Conservation (phyloP, 441 rosid species). For the Erysimum cheiri region DNA sequence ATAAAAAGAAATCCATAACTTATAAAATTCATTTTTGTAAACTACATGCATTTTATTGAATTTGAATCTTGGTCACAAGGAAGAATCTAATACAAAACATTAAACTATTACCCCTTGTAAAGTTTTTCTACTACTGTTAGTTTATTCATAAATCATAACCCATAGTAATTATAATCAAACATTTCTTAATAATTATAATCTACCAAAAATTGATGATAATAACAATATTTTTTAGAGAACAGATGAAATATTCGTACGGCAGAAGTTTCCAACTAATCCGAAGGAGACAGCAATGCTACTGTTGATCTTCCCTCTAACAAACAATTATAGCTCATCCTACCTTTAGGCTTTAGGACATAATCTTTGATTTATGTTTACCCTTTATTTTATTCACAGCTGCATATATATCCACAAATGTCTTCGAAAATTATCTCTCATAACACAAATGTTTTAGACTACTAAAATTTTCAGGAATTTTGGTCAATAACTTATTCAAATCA, state of each 20-base stretch:
- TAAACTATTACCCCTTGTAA: neutral
- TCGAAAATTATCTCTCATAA: neutral
- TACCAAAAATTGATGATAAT: neutral
- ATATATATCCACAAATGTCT: neutral
- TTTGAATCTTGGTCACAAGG: neutral
- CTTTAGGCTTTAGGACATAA: neutral
- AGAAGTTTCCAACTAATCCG: conserved; percentile 40
- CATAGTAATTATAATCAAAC: neutral
- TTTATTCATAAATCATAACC: neutral
- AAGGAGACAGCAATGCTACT: conserved; percentile 30
- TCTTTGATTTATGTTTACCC: neutral
- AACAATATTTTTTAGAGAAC: neutral
- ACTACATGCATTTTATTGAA: neutral
- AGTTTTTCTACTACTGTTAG: neutral
- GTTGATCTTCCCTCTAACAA: conserved; percentile 40
- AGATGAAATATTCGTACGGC: conserved; percentile 12
- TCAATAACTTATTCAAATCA: neutral
- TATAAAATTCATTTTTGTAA: neutral
- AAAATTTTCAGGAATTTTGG: neutral
- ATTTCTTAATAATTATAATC: neutral
- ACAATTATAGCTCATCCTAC: conserved; percentile 17
- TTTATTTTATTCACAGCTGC: neutral
- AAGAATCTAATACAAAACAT: neutral
- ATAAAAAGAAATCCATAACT: neutral
- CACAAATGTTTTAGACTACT: neutral